Evolutionary conservation across 1,139 yeast species (phyloP).

Genomic region (Suhomyces atakaporum): DNA sequence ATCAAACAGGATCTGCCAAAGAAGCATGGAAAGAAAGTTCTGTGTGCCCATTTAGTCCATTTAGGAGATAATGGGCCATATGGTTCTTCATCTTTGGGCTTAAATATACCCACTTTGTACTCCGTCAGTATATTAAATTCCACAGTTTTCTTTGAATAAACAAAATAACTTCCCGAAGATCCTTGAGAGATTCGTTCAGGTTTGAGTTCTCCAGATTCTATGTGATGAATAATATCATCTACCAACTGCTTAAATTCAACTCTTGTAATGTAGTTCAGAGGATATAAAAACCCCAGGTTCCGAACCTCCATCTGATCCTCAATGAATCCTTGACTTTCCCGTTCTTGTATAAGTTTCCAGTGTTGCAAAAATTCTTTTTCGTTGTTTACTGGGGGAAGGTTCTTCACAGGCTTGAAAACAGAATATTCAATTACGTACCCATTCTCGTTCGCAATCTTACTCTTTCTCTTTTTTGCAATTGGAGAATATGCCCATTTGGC

Average conservation of each 20-base stretch:
- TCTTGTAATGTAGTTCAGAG: constrained; percentile 33
- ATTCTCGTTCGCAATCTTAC: constrained; percentile 5
- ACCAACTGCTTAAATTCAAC: constrained; percentile 40
- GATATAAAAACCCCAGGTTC: constrained; percentile 9
- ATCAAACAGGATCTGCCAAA: constrained; percentile 74
- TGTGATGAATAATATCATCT: constrained; percentile 41
- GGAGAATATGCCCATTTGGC: constrained; percentile 24
- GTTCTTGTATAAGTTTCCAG: constrained; percentile 16
- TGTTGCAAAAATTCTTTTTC: constrained; percentile 21
- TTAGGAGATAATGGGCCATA: constrained; percentile 79
- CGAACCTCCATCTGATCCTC: constrained; percentile 10
- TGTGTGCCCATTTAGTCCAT: constrained; percentile 79
- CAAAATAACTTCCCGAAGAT: constrained; percentile 72
- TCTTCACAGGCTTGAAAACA: constrained; percentile 47
- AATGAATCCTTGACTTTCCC: constrained; percentile 2
- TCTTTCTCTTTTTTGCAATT: constrained; percentile 8
- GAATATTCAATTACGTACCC: constrained; percentile 49
- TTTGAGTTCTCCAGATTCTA: constrained; percentile 31
- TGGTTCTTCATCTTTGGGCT: constrained; percentile 82
- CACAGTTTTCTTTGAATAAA: constrained; percentile 29
- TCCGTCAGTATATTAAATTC: constrained; percentile 8
- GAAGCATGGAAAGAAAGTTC: constrained; percentile 75
- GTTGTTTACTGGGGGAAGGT: constrained; percentile 20
- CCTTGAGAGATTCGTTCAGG: constrained; percentile 65
- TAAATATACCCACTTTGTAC: constrained; percentile 58